phyloP scores from a whole-genome alignment of 73 alveolate genomes.

The Paramecium tetraurelia region DNA sequence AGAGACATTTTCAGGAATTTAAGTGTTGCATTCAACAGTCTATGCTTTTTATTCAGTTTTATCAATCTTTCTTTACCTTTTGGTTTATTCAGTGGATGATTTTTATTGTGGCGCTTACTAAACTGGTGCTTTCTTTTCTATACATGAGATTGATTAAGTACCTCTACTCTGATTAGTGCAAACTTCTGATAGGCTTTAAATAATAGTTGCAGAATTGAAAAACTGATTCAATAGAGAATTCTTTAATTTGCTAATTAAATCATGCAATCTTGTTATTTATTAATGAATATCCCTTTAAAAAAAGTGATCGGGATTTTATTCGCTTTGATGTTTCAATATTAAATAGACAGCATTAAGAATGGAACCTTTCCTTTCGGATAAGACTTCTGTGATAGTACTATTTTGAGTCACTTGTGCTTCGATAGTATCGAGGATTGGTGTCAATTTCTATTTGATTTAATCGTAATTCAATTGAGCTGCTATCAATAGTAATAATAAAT shows the following conservation, averaged over 20 bases:
- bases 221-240: not conserved
- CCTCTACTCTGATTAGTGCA: not conserved
- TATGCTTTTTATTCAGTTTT: not conserved
- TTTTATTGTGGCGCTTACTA: not conserved
- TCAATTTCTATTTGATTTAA: not conserved
- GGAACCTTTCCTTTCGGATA: slow-evolving; percentile 44
- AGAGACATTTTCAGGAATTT: not conserved
- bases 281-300: not conserved
- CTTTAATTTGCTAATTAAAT: not conserved
- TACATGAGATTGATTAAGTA: not conserved
- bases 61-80: not conserved
- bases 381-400: not conserved
- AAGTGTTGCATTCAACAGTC: not conserved
- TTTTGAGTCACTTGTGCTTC: not conserved
- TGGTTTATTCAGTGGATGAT: not conserved
- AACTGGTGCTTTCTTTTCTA: not conserved
- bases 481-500: not conserved
- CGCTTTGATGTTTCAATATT: slow-evolving; percentile 14
- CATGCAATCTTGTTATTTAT: slow-evolving; percentile 10
- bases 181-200: not conserved
- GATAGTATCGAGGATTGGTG: slow-evolving; percentile 11
- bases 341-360: slow-evolving; percentile 13
- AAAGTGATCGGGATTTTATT: slow-evolving; percentile 50
- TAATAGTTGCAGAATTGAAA: not conserved
- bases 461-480: slow-evolving; percentile 24